phyloP scores from a whole-genome alignment of 495 filamentous ascomycete species.

The Cercophora samala region DNA sequence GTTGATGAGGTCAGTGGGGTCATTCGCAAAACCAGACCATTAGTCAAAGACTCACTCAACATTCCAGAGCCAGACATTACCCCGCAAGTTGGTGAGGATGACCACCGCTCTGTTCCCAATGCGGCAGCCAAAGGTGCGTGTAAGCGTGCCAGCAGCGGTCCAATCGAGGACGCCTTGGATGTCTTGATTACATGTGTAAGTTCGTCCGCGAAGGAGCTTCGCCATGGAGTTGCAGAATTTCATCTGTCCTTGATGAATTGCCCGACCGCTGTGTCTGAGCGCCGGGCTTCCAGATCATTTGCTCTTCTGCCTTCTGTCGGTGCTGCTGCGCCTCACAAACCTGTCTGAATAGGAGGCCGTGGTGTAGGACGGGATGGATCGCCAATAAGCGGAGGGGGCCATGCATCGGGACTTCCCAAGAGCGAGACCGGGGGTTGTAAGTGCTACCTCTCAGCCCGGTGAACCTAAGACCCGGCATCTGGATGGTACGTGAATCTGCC shows the following conservation, averaged over 20 bases:
- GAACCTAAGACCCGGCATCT: not conserved
- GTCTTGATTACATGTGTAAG: not conserved
- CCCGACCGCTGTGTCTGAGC: not conserved
- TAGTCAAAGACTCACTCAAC: not conserved
- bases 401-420: not conserved
- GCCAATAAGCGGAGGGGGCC: not conserved
- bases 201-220: not conserved
- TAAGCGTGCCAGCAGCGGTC: constrained; percentile 8
- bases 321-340: constrained; percentile 4
- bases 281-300: not conserved
- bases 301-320: not conserved
- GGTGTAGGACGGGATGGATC: not conserved
- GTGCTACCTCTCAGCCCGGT: not conserved
- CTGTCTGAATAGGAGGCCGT: not conserved
- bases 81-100: not conserved
- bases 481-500: not conserved
- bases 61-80: not conserved
- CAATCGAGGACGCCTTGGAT: not conserved
- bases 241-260: not conserved
- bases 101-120: not conserved
- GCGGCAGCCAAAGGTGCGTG: not conserved
- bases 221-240: not conserved
- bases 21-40: not conserved
- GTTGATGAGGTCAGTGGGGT: not conserved
- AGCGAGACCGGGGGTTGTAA: not conserved